Evolutionary conservation across 192 early-diverging fungal species (phyloP).

Genomic region (Linnemannia exigua): DNA sequence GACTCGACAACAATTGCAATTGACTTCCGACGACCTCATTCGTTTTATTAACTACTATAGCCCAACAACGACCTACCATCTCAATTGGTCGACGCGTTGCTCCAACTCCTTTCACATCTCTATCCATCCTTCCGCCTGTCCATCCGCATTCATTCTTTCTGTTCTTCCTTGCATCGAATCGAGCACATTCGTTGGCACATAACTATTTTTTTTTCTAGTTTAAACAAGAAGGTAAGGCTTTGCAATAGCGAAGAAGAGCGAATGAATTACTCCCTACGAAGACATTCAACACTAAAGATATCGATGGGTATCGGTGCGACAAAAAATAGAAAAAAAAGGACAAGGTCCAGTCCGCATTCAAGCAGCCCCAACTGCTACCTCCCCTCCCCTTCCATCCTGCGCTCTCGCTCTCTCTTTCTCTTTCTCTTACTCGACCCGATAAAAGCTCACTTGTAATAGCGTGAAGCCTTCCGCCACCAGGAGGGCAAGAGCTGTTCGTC

Average conservation of each 20-base stretch:
- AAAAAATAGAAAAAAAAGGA: neutral
- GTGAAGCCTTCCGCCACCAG: conserved; percentile 19
- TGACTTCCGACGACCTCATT: neutral
- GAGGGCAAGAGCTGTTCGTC: neutral
- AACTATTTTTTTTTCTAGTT: neutral
- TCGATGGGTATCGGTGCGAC: neutral
- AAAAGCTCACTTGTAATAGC: conserved; percentile 2
- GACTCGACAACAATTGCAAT: neutral
- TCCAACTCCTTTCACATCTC: neutral
- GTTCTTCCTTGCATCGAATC: neutral
- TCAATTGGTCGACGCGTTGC: neutral
- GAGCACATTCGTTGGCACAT: neutral
- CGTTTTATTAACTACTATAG: neutral
- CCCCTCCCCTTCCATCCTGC: neutral
- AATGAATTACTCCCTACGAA: neutral
- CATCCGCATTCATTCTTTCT: neutral
- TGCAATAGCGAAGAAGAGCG: too few relatives aligned
- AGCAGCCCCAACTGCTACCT: neutral
- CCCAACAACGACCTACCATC: neutral
- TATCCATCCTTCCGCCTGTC: neutral
- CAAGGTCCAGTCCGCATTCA: neutral
- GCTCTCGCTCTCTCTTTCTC: neutral
- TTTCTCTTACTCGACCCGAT: neutral
- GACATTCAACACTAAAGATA: neutral
- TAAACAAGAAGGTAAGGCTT: neutral